Evolutionary conservation across 2,329 filamentous ascomycete species (phyloP), one percentile per base, ranked within the genome.

Genomic region (Fonsecaea pugnacius): DNA sequence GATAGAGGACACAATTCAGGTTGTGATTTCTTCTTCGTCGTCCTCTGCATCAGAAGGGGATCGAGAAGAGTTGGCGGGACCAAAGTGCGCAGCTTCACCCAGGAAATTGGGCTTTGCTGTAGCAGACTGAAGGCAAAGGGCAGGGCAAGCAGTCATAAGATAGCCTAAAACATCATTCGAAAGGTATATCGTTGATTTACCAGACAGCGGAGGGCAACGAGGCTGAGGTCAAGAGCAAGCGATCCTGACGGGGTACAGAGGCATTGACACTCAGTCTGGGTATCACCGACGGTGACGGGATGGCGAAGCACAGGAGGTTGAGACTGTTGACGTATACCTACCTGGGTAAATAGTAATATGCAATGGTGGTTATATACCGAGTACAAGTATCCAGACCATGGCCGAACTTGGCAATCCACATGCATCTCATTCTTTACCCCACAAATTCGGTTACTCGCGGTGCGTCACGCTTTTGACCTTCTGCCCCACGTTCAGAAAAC

Each of bases 401-500:
- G 27, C 27, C 27, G 27, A 30, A 30, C 27, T 30, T 30, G 27
- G 27, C 27, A 30, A 30, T 5, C 27, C 27, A 30, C 27, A 30
- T 5, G 27, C 27, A 30, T 30, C 27, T 5, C 6, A 36, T 36
- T 36, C 35, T 38, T 38, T 48, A 48, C 43, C 43, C 43, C 43
- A 48, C 43, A 48, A 27, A 48, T 27, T 48, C 43, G 18, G 43
- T 21, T 24, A 10, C 21, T 48, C 9, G 43, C 18, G 38, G 43
- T 48, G 43, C 18, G 43, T 48, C 43, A 48, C 43, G 21, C 21
- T 48, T 48, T 24, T 7, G 43, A 32, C 40, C 51, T 24, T 21
- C 9, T 40, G 59, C 59, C 51, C 60, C 52, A 36, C 52, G 52
- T 57, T 51, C 55, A 43, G 51, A 56, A 62, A 62, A 21, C 38